Base-by-base conservation (phyloP, 2,329 filamentous ascomycete genomes). In the Fusarium haematococcum region DNA sequence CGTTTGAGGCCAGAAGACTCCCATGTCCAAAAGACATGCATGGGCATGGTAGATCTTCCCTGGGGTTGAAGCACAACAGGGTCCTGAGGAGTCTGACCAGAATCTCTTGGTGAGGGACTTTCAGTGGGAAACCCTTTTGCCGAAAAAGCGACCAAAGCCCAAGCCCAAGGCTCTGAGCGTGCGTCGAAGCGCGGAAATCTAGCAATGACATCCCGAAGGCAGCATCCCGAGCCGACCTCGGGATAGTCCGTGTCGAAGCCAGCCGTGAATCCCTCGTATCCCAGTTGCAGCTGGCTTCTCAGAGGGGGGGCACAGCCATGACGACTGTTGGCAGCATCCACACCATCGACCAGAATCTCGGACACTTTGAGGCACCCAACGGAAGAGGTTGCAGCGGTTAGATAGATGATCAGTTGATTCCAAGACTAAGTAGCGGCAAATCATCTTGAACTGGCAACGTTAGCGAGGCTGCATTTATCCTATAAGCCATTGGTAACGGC, bases 371-470 rank as follows among this genome's bases (percentile, higher is more conserved):
- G 72, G 65, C 68, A 73, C 62, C 72, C 45, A 27, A 52, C 43
- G 32, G 35, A 56, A 33, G 60, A 56, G 45, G 61, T 54, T 63
- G 45, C 61, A 56, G 61, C 45, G 61, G 60, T 32, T 63, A 48
- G 59, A 63, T 52, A 62, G 63, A 69, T 66, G 48, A 66, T 68
- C 68, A 59, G 68, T 69, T 67, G 37, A 45, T 65, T 48, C 37
- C 25, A 57, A 14, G 52, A 39, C 43, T 35, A 35, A 14, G 45
- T 30, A 30, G 57, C 33, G 20, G 68, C 43, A 72, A 61, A 57
- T 33, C 68, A 50, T 52, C 18, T 41, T 54, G 20, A 25, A 27
- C 23, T 35, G 45, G 33, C 32, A 54, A 23, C 11, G 20, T 63
- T 63, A 30, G 41, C 41, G 45, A 63, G 43, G 33, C 37, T 37